Evolutionary conservation across 2,329 filamentous ascomycete species (phyloP).

Genomic region (Monilinia fructigena): DNA sequence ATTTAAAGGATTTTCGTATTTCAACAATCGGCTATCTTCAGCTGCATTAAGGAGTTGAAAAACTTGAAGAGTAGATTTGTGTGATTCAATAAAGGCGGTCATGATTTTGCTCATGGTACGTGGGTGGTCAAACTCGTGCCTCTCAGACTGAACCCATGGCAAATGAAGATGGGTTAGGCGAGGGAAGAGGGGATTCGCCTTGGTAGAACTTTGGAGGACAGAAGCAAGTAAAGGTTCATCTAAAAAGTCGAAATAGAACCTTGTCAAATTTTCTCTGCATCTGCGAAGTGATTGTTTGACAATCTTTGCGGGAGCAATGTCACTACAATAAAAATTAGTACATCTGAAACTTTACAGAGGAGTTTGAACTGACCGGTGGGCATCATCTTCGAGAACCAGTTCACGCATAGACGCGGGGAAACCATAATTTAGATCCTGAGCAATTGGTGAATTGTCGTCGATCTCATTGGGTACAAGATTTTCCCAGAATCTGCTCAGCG

Average conservation of each 20-base stretch:
- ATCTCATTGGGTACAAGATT: conserved; percentile 20
- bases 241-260: conserved; percentile 22
- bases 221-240: conserved; percentile 18
- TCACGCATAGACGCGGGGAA: conserved; percentile 21
- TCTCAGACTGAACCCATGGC: conserved; percentile 22
- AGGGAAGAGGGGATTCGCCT: conserved; percentile 12
- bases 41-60: conserved; percentile 25
- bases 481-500: conserved; percentile 17
- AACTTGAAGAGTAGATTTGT: conserved; percentile 23
- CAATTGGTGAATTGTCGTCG: conserved; percentile 18
- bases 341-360: not conserved
- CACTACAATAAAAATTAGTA: conserved; percentile 14
- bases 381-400: conserved; percentile 23
- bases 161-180: conserved; percentile 19
- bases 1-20: conserved; percentile 24
- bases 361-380: conserved; percentile 17
- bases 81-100: conserved; percentile 25
- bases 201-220: conserved; percentile 3
- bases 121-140: conserved; percentile 24
- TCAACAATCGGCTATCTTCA: conserved; percentile 21
- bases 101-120: conserved; percentile 27
- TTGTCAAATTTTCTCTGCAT: conserved; percentile 14
- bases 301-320: conserved; percentile 18
- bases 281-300: conserved; percentile 21
- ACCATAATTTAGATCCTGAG: conserved; percentile 13